phyloP scores from a whole-genome alignment of 257 asterid species.

The Pogostemon cablin region DNA sequence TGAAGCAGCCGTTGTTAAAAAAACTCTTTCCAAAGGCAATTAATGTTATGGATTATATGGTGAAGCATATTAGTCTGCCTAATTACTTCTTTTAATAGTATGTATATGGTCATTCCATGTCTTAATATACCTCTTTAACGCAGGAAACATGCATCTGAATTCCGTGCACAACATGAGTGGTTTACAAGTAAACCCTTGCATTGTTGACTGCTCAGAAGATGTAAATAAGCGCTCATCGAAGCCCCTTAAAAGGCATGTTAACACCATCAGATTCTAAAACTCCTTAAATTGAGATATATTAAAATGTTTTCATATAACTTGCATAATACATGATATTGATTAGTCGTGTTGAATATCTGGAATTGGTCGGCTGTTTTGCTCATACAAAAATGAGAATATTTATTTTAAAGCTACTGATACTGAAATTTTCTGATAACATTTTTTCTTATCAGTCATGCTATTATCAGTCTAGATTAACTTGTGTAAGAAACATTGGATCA shows the following conservation, averaged over 20 bases:
- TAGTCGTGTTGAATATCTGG: neutral
- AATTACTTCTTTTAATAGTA: conserved; percentile 11
- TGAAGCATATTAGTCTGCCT: conserved; percentile 25
- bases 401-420: neutral
- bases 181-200: conserved; percentile 44
- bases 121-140: conserved; percentile 33
- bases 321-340: too few species aligned
- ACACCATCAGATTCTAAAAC: conserved; percentile 1
- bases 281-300: too few species aligned
- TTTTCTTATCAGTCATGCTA: neutral
- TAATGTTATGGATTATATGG: conserved; percentile 16
- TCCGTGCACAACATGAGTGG: conserved; percentile 41
- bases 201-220: conserved; percentile 44
- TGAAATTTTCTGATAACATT: conserved; percentile 11
- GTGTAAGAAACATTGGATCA: neutral
- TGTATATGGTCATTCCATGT: conserved; percentile 21
- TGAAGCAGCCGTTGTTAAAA: conserved; percentile 26
- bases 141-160: conserved; percentile 44
- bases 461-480: neutral
- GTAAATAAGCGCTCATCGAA: conserved; percentile 45
- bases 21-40: conserved; percentile 24
- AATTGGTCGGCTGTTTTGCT: neutral
- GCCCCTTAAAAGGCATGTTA: conserved; percentile 50
- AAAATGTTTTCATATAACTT: too few species aligned
- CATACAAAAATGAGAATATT: conserved; percentile 13